These are phyloP conservation scores for Botryosphaeria dothidea DNA, from an alignment of 2,329 filamentous ascomycete genomes.

Conservation along the genomic window DNA sequence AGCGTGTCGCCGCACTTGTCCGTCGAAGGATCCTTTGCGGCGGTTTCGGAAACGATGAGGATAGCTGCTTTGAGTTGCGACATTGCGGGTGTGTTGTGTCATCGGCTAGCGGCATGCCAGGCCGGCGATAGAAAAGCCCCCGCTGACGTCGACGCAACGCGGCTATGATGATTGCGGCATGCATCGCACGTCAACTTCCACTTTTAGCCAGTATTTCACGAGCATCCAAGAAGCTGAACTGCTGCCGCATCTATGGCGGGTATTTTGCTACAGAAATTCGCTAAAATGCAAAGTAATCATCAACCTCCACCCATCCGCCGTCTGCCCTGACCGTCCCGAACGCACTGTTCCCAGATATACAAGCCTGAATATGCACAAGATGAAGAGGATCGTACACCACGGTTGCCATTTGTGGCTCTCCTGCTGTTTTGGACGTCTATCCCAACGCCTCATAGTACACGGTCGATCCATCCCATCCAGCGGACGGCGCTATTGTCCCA, in stretches of 20 bases:
- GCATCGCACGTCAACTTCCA: neutral
- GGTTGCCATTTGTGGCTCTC: neutral
- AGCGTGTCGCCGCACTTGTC: slow-evolving; percentile 73
- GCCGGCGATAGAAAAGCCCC: neutral
- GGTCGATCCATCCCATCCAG: neutral
- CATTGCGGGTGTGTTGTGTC: slow-evolving; percentile 16
- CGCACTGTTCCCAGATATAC: slow-evolving; percentile 3
- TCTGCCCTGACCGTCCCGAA: neutral
- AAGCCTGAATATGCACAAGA: slow-evolving; percentile 14
- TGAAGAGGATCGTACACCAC: slow-evolving; percentile 1
- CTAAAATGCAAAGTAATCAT: slow-evolving; percentile 7
- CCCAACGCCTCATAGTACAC: slow-evolving; percentile 18
- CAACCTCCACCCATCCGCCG: neutral
- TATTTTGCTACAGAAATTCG: slow-evolving; percentile 16
- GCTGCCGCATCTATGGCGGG: slow-evolving; percentile 9
- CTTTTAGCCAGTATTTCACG: neutral
- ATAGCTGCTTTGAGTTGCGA: slow-evolving; percentile 69
- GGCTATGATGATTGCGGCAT: neutral
- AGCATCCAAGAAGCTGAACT: neutral
- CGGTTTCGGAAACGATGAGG: slow-evolving; percentile 88
- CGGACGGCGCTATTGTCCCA: neutral
- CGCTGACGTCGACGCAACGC: slow-evolving; percentile 2
- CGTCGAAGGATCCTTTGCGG: slow-evolving; percentile 72
- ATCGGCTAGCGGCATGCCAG: neutral
- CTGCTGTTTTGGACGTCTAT: slow-evolving; percentile 10